Percentiles rank a stretch among this genome's conserved stretches.
Conservation (phyloP, 2,329 filamentous ascomycete species). For the Cladosporium cucumerinum region DNA sequence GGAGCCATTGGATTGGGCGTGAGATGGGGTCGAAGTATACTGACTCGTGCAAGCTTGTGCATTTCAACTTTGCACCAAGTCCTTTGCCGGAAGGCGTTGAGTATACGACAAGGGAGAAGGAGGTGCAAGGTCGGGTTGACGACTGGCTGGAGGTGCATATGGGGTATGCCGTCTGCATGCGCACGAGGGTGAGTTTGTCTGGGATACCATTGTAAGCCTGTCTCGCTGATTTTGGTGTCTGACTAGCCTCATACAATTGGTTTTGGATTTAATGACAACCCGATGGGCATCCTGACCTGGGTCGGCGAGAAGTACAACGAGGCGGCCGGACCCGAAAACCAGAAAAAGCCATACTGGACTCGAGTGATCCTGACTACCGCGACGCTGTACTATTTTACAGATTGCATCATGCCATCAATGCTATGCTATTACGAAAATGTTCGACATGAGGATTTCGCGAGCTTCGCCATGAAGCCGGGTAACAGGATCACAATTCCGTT, state of each 20-base stretch:
- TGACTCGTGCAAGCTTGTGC: slow-evolving; percentile 39
- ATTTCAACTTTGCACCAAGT: slow-evolving; percentile 43
- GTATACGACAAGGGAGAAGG: slow-evolving; percentile 35
- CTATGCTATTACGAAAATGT: slow-evolving; percentile 41
- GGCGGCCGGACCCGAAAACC: slow-evolving; percentile 36
- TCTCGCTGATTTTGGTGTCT: neutral
- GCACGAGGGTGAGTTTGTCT: slow-evolving; percentile 30
- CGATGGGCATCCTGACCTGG: slow-evolving; percentile 44
- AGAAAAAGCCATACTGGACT: slow-evolving; percentile 33
- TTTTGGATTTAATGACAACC: slow-evolving; percentile 42
- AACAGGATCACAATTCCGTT: slow-evolving; percentile 39
- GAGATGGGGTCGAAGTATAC: slow-evolving; percentile 38
- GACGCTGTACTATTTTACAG: slow-evolving; percentile 40
- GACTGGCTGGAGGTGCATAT: slow-evolving; percentile 41
- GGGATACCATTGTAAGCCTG: neutral
- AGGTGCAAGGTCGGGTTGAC: slow-evolving; percentile 33
- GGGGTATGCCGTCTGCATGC: slow-evolving; percentile 43
- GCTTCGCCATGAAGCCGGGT: slow-evolving; percentile 35
- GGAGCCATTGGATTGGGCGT: slow-evolving; percentile 41
- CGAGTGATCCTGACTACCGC: slow-evolving; percentile 33
- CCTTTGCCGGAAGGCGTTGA: slow-evolving; percentile 33
- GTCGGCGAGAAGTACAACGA: slow-evolving; percentile 46
- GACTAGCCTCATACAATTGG: slow-evolving; percentile 42
- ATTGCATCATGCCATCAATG: slow-evolving; percentile 38
- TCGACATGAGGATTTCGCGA: slow-evolving; percentile 38